Evolutionary conservation across 371 early-diverging fungal genomes (phyloP).

Genomic region (Mortierella sp.): DNA sequence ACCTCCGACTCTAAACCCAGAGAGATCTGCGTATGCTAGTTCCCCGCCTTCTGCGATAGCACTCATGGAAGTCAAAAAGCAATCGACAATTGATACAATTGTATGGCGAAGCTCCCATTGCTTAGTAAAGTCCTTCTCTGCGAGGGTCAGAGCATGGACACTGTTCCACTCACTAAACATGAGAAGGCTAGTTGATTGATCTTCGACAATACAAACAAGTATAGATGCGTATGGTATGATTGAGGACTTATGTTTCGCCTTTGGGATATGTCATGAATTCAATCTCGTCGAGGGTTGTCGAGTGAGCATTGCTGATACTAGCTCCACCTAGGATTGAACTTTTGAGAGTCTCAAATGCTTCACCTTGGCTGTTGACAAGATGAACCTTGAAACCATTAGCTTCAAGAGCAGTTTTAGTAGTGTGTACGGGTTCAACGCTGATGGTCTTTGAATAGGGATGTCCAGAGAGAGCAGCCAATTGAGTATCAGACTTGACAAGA

Average conservation of each 20-base stretch:
- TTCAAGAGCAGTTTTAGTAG: conserved; percentile 55
- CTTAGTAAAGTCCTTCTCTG: conserved; percentile 50
- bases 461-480: conserved; percentile 51
- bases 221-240: background rate
- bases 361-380: conserved; percentile 38
- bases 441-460: conserved; percentile 42
- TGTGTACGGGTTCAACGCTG: conserved; percentile 37
- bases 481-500: conserved; percentile 46
- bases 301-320: conserved; percentile 58
- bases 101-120: conserved; percentile 51
- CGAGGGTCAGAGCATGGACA: conserved; percentile 51
- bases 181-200: background rate
- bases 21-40: conserved; percentile 55
- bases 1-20: conserved; percentile 56
- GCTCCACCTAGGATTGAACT: conserved; percentile 51
- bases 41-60: conserved; percentile 55
- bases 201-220: background rate
- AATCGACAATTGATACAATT: conserved; percentile 52
- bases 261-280: conserved; percentile 60
- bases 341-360: conserved; percentile 58
- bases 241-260: conserved; percentile 39
- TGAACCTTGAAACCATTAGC: conserved; percentile 54
- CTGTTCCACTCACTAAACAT: conserved; percentile 38
- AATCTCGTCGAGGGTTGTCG: conserved; percentile 59
- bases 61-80: conserved; percentile 50